Percentiles rank a stretch among this genome's conserved stretches.
These are phyloP conservation scores for Garcia nutans DNA, from an alignment of 345 rosid genomes.

Conservation along the genomic window DNA sequence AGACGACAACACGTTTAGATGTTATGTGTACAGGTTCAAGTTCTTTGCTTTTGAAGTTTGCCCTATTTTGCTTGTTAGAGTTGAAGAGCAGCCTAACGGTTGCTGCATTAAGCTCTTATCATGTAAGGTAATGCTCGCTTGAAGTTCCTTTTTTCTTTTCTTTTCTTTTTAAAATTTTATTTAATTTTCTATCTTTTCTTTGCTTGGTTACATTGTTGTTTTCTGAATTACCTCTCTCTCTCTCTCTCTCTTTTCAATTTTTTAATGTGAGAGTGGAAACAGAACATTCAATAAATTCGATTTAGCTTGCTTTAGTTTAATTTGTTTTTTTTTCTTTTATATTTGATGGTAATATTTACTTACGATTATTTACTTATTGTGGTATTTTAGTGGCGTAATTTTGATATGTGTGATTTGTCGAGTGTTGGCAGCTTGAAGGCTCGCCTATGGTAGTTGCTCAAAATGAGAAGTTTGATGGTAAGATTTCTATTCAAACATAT, in stretches of 20 bases:
- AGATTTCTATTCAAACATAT: constrained; percentile 18
- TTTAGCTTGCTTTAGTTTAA: not conserved
- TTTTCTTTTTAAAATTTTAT: not conserved
- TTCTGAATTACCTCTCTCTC: not conserved
- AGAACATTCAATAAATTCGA: not conserved
- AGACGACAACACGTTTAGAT: constrained; percentile 79
- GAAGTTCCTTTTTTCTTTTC: not conserved
- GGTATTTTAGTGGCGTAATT: not conserved
- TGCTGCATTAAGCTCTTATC: constrained; percentile 92
- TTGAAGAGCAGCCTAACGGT: constrained; percentile 84
- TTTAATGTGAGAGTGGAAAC: not conserved
- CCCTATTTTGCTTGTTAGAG: constrained; percentile 86
- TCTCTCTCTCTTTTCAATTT: too few species aligned
- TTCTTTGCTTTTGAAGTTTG: constrained; percentile 91
- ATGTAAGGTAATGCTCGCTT: constrained; percentile 56
- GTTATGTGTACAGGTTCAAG: constrained; percentile 77
- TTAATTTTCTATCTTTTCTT: not conserved
- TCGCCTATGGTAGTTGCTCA: constrained; percentile 84
- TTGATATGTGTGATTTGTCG: constrained; percentile 14
- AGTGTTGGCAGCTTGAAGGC: constrained; percentile 75
- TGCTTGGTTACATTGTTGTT: not conserved
- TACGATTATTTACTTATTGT: too few species aligned
- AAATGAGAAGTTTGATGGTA: constrained; percentile 93
- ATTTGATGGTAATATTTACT: too few species aligned
- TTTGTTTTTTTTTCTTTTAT: too few species aligned